Evolutionary conservation across 148 eudicot genomes (phyloP), one percentile per base, ranked within the genome.

Genomic region (Persicaria tinctoria): DNA sequence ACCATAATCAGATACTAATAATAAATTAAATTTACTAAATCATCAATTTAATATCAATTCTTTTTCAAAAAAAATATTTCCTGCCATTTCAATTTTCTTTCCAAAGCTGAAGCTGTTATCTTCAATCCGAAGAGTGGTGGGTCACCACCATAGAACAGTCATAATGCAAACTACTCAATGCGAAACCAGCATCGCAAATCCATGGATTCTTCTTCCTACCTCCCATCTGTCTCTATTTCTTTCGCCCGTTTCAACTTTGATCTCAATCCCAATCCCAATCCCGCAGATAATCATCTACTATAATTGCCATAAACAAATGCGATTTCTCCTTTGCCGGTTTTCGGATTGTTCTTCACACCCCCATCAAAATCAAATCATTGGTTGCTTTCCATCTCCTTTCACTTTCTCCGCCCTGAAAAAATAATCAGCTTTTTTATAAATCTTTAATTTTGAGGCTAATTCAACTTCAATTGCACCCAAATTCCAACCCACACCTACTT

Each of bases 401-500:
- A 60, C 44, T 60, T 60, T 23, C 68, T 20, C 27, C 68, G 27
- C 3, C 68, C 68, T 38, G 46, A 38, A 63, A 63, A 63, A 1
- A 38, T 16, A 56, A 6, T 27, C 10, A 57, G 27, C 63, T 16
- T 32, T 32, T 32, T 27, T 8, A 1, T 8, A 63, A 63, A 27
- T 63, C 68, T 63, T 63, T 44, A 27, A 23, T 23, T 62, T 62
- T 32, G 6, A 23, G 68, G 12, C 68, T 9, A 63, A 63, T 63
- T 32, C 68, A 1, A 5, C 68, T 63, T 63, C 69, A 64, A 64
- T 32, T 18, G 20, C 38, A 59, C 64, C 64, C 11, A 18, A 59
- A 55, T 17, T 5, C 17, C 69, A 64, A 64, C 46, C 69, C 69
- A 6, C 69, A 64, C 69, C 69, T 64, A 64, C 69, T n/a, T 64